Percentiles rank a stretch among this genome's conserved stretches.
Conservation (phyloP, 805 yeast species). For the Suhomyces canberraensis region DNA sequence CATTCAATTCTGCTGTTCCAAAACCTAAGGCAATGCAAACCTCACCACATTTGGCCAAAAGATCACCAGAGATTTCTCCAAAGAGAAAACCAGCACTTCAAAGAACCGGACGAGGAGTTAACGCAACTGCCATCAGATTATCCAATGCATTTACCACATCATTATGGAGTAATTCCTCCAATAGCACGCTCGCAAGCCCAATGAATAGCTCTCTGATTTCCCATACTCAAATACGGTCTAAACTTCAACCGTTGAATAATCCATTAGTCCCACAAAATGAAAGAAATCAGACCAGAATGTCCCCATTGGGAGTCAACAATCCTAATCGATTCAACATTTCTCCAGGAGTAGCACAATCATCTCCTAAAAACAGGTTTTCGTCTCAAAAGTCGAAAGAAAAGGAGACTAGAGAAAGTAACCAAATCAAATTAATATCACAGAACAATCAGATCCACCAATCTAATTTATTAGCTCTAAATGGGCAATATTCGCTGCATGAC, state of each 20-base stretch:
- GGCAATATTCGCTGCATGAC: not conserved
- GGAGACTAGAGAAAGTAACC: too few relatives aligned
- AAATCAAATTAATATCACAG: not conserved
- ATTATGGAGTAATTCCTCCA: slow-evolving; percentile 2
- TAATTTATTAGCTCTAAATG: not conserved
- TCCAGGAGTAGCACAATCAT: not conserved
- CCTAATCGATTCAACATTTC: not conserved
- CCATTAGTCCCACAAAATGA: slow-evolving; percentile 2
- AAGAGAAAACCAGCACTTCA: not conserved
- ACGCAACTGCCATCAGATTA: slow-evolving; percentile 8
- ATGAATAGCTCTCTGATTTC: not conserved
- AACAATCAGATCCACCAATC: not conserved
- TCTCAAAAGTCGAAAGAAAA: not conserved
- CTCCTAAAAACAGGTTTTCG: not conserved
- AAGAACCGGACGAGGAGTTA: slow-evolving; percentile 1
- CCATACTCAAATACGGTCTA: not conserved
- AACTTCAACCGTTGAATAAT: slow-evolving; percentile 4
- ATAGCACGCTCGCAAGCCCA: slow-evolving; percentile 5
- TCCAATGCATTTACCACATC: slow-evolving; percentile 7
- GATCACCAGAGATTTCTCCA: not conserved
- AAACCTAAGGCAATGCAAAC: not conserved
- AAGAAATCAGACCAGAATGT: not conserved
- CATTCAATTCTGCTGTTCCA: not conserved
- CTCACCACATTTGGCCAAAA: not conserved
- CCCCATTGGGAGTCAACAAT: slow-evolving; percentile 4